A percentile compares a stretch with the other conserved stretches of the same genome.
Evolutionary conservation across 2,329 filamentous ascomycete species (phyloP).

Genomic region (Elsinoe ampelina): DNA sequence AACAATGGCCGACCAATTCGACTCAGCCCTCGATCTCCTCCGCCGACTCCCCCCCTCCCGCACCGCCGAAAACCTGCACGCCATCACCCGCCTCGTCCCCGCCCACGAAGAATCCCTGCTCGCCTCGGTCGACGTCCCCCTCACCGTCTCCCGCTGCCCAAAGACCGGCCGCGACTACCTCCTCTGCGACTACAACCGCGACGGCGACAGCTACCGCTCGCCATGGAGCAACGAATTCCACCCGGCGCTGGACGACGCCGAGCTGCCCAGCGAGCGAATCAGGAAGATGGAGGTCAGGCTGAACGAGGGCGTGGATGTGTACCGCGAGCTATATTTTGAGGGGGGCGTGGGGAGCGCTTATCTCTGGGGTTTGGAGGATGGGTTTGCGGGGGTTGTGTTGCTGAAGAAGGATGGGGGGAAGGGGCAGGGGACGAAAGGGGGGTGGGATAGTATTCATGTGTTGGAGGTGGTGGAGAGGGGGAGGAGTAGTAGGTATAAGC

Average conservation of each 20-base stretch:
- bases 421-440: constrained; percentile 52
- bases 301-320: constrained; percentile 95
- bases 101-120: constrained; percentile 95
- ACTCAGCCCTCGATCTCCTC: constrained; percentile 61
- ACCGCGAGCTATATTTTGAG: constrained; percentile 93
- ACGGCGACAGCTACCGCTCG: constrained; percentile 93
- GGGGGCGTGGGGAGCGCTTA: constrained; percentile 94
- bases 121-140: constrained; percentile 91
- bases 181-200: constrained; percentile 98
- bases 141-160: constrained; percentile 74
- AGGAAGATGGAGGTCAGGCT: constrained; percentile 88
- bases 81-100: constrained; percentile 79
- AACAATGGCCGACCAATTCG: constrained; percentile 18
- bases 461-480: constrained; percentile 78
- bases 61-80: constrained; percentile 77
- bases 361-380: constrained; percentile 96
- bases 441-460: constrained; percentile 98
- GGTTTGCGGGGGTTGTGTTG: constrained; percentile 90
- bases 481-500: constrained; percentile 88
- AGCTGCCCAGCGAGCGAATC: constrained; percentile 82
- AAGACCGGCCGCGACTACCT: constrained; percentile 91
- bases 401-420: constrained; percentile 65
- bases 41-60: constrained; percentile 93
- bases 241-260: constrained; percentile 66
- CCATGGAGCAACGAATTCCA: constrained; percentile 99